Evolutionary conservation across 345 rosid species (phyloP), one percentile per base, ranked within the genome.

Genomic region (Lepidium didymum): DNA sequence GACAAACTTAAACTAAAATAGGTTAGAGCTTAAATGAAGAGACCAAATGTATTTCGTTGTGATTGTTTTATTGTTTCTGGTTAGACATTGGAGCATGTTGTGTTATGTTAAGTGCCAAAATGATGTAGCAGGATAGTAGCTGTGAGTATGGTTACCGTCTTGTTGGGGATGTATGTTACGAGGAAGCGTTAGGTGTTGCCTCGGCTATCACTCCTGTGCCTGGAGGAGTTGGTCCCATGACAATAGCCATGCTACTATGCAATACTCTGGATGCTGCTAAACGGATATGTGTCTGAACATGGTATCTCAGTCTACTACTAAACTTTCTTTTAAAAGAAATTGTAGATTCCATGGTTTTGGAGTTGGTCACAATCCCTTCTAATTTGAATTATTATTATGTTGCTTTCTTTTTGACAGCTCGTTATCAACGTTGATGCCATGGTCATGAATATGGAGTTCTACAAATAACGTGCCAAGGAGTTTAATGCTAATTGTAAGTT

Each of bases 161-260:
- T 18, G 47, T 73, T 7, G 98, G 97, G 47, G 98, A 93, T 70
- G 98, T 93, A 64, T 88, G 92, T 80, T 81, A 55, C 34, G 88
- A 84, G 56, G 98, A 90, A 81, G 95, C 96, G 8, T 69, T 80
- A 75, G 80, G 82, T 62, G 82, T 93, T 33, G 97, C 84, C 8
- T 83, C 92, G 0, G 96, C 88, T 27, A 77, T 93, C 19, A 88
- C 97, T 8, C 97, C 97, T 15, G 98, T 93, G 8, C 98, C 98
- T 6, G 96, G 96, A 68, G 96, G 97, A 76, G 92, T 90, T 3
- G 93, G 96, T 45, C 97, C 96, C 12, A 82, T 88, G 97, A 90
- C 98, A 7, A 83, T 94, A n/a, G 89, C 92, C 56, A 90, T 90
- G 99, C 83, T 94, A 10, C 80, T 90, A 19, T 83, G 85, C 47